Percentiles rank a stretch among this genome's conserved stretches.
phyloP scores from a whole-genome alignment of 108 stramenopile genomes.

The Asterionellopsis glacialis region DNA sequence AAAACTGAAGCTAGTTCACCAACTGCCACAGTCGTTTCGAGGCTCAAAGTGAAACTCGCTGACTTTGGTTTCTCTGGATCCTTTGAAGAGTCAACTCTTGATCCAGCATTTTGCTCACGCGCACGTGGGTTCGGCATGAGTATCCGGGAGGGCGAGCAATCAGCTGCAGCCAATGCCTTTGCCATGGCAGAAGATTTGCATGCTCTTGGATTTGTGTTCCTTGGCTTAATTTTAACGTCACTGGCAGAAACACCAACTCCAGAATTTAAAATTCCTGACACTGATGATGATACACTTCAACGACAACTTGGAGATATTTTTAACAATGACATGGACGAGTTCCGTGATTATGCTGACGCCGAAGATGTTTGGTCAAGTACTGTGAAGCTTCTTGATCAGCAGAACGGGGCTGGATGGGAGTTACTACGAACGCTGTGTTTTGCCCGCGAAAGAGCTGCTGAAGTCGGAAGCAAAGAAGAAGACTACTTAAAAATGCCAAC shows the following conservation, averaged over 20 bases:
- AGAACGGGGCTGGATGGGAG: constrained; percentile 66
- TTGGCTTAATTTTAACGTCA: constrained; percentile 60
- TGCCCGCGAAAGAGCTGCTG: constrained; percentile 60
- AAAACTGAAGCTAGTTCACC: constrained; percentile 62
- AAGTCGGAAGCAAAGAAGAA: constrained; percentile 16
- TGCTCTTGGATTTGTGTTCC: constrained; percentile 79
- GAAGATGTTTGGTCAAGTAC: constrained; percentile 73
- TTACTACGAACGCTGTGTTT: constrained; percentile 56
- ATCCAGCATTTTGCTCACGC: constrained; percentile 54
- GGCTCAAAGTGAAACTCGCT: constrained; percentile 48
- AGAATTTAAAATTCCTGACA: constrained; percentile 45
- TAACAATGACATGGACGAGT: constrained; percentile 67
- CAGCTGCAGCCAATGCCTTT: constrained; percentile 39
- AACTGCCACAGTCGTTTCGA: constrained; percentile 29
- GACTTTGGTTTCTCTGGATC: constrained; percentile 73
- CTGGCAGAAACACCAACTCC: constrained; percentile 56
- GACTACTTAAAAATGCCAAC: constrained; percentile 32
- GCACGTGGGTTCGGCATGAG: constrained; percentile 61
- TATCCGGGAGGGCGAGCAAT: constrained; percentile 22
- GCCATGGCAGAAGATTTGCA: constrained; percentile 81
- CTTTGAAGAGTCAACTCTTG: constrained; percentile 45
- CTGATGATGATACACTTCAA: constrained; percentile 82
- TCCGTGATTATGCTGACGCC: constrained; percentile 75
- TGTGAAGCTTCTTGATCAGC: constrained; percentile 60
- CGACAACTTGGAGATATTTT: constrained; percentile 73